phyloP scores from a whole-genome alignment of 2,329 filamentous ascomycete species.

The Setomelanomma holmii region DNA sequence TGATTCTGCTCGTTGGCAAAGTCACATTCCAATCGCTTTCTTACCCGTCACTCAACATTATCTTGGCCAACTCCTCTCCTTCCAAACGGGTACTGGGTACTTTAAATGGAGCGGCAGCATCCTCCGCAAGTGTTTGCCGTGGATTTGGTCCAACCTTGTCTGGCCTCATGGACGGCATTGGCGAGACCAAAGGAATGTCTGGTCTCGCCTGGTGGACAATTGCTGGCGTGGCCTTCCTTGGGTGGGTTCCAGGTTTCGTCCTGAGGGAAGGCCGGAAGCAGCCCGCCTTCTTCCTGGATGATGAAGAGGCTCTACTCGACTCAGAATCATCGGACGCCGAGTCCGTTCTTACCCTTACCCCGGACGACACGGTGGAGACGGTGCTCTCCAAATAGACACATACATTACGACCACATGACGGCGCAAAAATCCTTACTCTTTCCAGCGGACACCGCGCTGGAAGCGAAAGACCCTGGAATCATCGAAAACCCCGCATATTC shows the following conservation, averaged over 20 bases:
- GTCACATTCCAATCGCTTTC: constrained; percentile 91
- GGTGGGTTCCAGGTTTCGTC: constrained; percentile 58
- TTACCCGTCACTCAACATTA: constrained; percentile 88
- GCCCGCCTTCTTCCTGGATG: constrained; percentile 23
- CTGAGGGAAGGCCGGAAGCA: constrained; percentile 70
- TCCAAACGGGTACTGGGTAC: constrained; percentile 85
- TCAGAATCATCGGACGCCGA: constrained; percentile 36
- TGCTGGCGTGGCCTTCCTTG: constrained; percentile 75
- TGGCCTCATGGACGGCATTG: constrained; percentile 81
- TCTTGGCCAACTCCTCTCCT: constrained; percentile 87
- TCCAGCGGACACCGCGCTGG: constrained; percentile 16
- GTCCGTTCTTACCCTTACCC: constrained; percentile 43
- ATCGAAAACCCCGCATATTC: too few relatives aligned
- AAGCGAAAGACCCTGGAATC: constrained; percentile 16
- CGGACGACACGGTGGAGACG: constrained; percentile 37
- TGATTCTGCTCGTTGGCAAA: constrained; percentile 83
- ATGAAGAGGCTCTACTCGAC: constrained; percentile 43
- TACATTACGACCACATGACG: constrained; percentile 23
- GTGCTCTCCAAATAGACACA: constrained; percentile 39
- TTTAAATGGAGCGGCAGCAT: constrained; percentile 91
- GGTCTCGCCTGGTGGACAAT: constrained; percentile 94
- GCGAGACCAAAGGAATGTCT: constrained; percentile 80
- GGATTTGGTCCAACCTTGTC: constrained; percentile 90
- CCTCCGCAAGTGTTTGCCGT: constrained; percentile 85
- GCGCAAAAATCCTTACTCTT: constrained; percentile 15